Base-by-base conservation (phyloP, 1,139 yeast species). In the Yamadazyma siamensis region DNA sequence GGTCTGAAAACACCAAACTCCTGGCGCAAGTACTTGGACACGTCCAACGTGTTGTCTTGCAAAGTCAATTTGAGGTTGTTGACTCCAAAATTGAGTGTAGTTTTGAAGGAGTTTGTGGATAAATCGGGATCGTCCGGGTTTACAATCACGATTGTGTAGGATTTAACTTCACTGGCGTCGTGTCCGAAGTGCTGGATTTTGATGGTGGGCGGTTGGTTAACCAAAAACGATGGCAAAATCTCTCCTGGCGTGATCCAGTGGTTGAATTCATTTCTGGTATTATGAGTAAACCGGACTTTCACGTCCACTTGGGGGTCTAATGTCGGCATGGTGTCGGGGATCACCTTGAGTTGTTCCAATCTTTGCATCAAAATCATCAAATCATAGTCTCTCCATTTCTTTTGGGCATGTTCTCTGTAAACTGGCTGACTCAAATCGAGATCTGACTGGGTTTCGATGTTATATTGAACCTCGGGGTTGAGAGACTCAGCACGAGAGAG, bases 301-400 rank as follows among this genome's bases (percentile, higher is more conserved):
- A 91, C 87, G 31, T 84, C 86, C 11, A 77, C 94, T 40, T 70
- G 62, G 13, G 98, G 97, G n/a, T 73, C 79, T 36, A 91, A 60
- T 0, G 97, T 87, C 15, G 97, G 94, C 52, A 91, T 55, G 2
- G 97, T 88, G 54, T 91, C 98, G 17, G 98, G 98, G 41, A 94
- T 84, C 30, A 87, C 87, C 31, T 75, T 75, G 43, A 88, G 63
- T 37, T 85, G 80, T 60, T 91, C 98, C 37, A 94, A 60, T 62
- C 97, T 78, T 63, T 91, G 97, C 86, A 86, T 83, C 33, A 79
- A 64, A 33, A 84, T 52, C 77, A 83, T 79, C 56, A 76, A 72
- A 29, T 75, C 81, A 42, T 80, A 67, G 7, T 66, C 56, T 52
- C 75, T 72, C 96, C 97, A 91, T 44, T 81, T 73, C 39, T 80